These are phyloP conservation scores for Aspergillus diversus DNA, from an alignment of 495 filamentous ascomycete species.

Conservation along the genomic window DNA sequence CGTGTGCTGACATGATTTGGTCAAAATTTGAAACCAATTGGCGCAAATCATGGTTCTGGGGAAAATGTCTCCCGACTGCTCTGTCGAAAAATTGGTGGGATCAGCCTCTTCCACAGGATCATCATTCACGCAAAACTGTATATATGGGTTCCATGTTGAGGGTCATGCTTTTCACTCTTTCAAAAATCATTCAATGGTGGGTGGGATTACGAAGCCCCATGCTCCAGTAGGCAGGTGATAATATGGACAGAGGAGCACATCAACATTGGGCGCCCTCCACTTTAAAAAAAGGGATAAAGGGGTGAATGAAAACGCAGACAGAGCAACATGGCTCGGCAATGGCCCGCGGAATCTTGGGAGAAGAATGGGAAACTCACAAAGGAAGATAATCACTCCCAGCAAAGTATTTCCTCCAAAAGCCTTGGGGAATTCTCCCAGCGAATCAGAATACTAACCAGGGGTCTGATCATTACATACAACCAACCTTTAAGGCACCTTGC, in stretches of 20 bases:
- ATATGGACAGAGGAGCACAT: too few relatives aligned
- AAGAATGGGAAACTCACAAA: too few relatives aligned
- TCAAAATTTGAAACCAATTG: constrained; percentile 16
- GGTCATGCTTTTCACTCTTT: too few relatives aligned
- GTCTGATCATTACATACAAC: neutral
- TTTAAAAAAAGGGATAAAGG: too few relatives aligned
- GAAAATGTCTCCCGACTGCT: constrained; percentile 1
- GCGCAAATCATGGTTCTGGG: constrained; percentile 11
- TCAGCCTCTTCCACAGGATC: neutral
- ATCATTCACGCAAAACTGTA: neutral
- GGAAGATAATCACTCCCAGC: too few relatives aligned
- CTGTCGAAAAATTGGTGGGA: neutral
- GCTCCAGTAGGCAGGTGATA: too few relatives aligned
- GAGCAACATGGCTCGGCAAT: too few relatives aligned
- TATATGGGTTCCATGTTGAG: neutral
- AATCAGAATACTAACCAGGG: neutral
- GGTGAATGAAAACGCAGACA: too few relatives aligned
- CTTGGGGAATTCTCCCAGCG: neutral
- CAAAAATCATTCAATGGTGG: too few relatives aligned
- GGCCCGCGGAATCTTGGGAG: too few relatives aligned
- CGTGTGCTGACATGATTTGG: constrained; percentile 24
- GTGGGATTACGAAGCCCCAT: too few relatives aligned
- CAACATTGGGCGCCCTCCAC: too few relatives aligned
- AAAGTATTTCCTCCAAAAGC: neutral
- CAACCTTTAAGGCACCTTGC: neutral